phyloP scores from a whole-genome alignment of 495 filamentous ascomycete species.

The Amphirosellinia nigrospora region DNA sequence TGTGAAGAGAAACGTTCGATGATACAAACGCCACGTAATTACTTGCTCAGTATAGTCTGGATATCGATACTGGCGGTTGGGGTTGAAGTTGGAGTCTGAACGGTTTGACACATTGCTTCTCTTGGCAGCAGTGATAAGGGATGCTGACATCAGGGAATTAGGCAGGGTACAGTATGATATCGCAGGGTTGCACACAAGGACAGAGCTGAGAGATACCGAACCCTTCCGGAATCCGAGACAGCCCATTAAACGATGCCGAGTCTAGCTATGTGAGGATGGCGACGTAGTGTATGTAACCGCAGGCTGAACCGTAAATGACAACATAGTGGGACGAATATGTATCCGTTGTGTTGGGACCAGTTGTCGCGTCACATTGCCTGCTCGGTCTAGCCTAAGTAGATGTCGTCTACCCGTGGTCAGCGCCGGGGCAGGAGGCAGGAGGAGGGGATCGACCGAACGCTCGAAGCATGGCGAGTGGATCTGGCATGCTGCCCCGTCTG shows the following conservation, averaged over 20 bases:
- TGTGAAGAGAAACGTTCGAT: neutral
- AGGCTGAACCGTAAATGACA: constrained; percentile 17
- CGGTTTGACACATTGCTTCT: neutral
- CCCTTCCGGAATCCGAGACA: constrained; percentile 20
- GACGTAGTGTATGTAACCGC: constrained; percentile 14
- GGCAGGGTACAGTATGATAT: neutral
- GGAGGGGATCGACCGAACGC: constrained; percentile 3
- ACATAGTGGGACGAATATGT: constrained; percentile 19
- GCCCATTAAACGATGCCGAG: constrained; percentile 4
- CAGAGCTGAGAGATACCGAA: too few relatives aligned
- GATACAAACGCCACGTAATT: constrained; percentile 10
- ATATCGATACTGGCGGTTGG: neutral
- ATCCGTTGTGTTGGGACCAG: constrained; percentile 40
- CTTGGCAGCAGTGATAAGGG: neutral
- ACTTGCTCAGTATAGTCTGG: neutral
- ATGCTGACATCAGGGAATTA: neutral
- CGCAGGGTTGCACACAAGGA: neutral
- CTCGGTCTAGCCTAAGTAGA: constrained; percentile 34
- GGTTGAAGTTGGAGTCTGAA: neutral
- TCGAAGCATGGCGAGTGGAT: constrained; percentile 41
- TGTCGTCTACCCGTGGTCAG: constrained; percentile 27
- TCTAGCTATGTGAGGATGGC: constrained; percentile 4
- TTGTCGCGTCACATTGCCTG: constrained; percentile 29
- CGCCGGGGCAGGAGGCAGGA: too few relatives aligned
- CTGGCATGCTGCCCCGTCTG: constrained; percentile 19